These are phyloP conservation scores for Apophysomyces elegans DNA, from an alignment of 371 early-diverging fungal genomes.

Conservation along the genomic window DNA sequence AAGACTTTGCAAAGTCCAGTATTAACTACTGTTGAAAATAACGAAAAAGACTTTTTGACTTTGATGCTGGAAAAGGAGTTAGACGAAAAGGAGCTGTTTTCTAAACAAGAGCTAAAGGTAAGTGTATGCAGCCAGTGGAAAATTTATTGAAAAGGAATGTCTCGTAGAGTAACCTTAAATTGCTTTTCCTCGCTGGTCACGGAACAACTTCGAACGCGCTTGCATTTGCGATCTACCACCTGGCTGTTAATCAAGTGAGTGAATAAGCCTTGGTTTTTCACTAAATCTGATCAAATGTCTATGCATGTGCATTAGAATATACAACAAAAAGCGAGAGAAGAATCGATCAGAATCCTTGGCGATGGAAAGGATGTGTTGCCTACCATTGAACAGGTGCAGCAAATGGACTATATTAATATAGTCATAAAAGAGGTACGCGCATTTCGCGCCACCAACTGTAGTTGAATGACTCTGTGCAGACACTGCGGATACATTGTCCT, in stretches of 20 bases:
- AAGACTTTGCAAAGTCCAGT: slow-evolving; percentile 19
- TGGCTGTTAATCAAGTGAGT: slow-evolving; percentile 44
- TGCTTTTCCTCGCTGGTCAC: slow-evolving; percentile 26
- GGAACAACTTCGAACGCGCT: slow-evolving; percentile 32
- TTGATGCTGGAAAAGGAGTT: slow-evolving; percentile 46
- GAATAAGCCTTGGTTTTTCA: background rate
- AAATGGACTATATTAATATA: slow-evolving; percentile 18
- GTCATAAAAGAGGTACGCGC: slow-evolving; percentile 28
- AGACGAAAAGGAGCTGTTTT: slow-evolving; percentile 19
- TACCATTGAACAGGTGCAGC: slow-evolving; percentile 21
- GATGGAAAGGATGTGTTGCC: slow-evolving; percentile 47
- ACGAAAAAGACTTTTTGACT: slow-evolving; percentile 46
- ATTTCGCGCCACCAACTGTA: background rate
- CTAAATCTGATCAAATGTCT: background rate
- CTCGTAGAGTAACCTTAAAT: slow-evolving; percentile 53
- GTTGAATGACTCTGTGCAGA: background rate
- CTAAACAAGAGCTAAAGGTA: slow-evolving; percentile 25
- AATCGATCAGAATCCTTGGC: slow-evolving; percentile 56
- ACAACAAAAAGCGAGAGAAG: slow-evolving; percentile 53
- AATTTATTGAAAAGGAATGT: background rate
- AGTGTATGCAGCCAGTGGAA: slow-evolving; percentile 4
- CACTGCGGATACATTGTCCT: slow-evolving; percentile 15
- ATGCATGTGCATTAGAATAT: slow-evolving; percentile 29
- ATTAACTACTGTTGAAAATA: slow-evolving; percentile 30
- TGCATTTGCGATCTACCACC: slow-evolving; percentile 34